Percentiles rank a stretch among this genome's conserved stretches.
These are phyloP conservation scores for Eimeria acervulina DNA, from an alignment of 169 alveolate species.

Conservation along the genomic window DNA sequence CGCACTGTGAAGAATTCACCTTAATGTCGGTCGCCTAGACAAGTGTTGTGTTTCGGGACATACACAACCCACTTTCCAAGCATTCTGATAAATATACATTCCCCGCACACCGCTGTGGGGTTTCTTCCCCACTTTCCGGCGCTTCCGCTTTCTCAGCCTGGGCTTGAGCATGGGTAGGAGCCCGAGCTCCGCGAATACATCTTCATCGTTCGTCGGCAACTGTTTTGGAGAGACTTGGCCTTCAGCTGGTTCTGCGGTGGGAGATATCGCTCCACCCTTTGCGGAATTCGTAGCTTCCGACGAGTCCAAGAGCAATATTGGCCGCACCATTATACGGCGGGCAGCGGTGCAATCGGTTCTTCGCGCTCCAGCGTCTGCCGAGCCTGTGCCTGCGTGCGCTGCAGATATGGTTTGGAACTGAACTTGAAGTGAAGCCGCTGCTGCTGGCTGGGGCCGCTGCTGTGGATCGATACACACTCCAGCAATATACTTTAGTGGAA, in stretches of 20 bases:
- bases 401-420: background rate
- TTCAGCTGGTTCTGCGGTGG: background rate
- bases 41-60: background rate
- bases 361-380: background rate
- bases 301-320: background rate
- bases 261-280: background rate
- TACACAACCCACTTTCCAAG: conserved; percentile 78
- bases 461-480: background rate
- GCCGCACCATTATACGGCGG: background rate
- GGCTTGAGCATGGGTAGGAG: conserved; percentile 19
- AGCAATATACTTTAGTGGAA: background rate
- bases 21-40: background rate
- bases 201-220: background rate
- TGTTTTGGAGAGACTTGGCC: background rate
- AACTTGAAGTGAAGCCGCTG: background rate
- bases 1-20: background rate
- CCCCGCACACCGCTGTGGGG: conserved; percentile 86
- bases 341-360: background rate
- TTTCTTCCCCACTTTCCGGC: conserved; percentile 72
- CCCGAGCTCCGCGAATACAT: conserved; percentile 62
- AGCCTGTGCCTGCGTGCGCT: background rate
- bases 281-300: background rate
- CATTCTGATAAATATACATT: conserved; percentile 83
- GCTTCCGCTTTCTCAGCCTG: conserved; percentile 16
- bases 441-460: background rate